Conservation (phyloP, 2,329 filamentous ascomycete genomes). For the Curvularia verruculosa region DNA sequence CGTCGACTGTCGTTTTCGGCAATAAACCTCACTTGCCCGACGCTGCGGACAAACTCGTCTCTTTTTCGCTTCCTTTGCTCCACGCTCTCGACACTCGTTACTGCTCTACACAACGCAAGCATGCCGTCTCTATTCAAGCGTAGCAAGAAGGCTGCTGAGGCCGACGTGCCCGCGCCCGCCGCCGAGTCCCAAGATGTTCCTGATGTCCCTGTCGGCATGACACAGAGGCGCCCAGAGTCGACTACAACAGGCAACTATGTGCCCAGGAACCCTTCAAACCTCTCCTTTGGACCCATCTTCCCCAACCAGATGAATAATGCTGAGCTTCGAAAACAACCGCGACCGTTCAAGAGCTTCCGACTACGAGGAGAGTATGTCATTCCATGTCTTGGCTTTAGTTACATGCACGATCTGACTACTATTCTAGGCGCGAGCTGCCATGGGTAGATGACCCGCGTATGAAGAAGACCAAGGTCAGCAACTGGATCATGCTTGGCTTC, state of each 20-base stretch:
- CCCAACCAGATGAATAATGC: conserved; percentile 6
- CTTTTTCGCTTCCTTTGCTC: background rate
- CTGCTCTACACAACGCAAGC: background rate
- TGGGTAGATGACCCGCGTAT: conserved; percentile 32
- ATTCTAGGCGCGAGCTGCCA: conserved; percentile 28
- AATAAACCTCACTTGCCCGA: conserved; percentile 17
- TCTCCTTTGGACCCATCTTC: conserved; percentile 7
- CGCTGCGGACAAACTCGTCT: background rate
- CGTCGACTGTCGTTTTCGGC: conserved; percentile 5
- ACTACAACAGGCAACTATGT: background rate
- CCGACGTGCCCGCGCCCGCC: background rate
- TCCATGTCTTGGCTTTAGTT: background rate
- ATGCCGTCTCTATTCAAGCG: conserved; percentile 17
- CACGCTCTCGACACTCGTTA: background rate
- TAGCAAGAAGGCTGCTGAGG: conserved; percentile 13
- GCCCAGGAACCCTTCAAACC: conserved; percentile 14
- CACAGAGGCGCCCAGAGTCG: conserved; percentile 11
- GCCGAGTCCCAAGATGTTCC: conserved; percentile 13
- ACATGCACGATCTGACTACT: background rate
- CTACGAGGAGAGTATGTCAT: conserved; percentile 30
- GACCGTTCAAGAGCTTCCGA: conserved; percentile 33
- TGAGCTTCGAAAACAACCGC: conserved; percentile 22
- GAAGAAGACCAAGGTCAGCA: conserved; percentile 30
- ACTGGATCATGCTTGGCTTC: conserved; percentile 26
- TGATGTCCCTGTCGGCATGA: conserved; percentile 9